Evolutionary conservation across 2,329 filamentous ascomycete genomes (phyloP).

Genomic region (Shiraia bambusicola): DNA sequence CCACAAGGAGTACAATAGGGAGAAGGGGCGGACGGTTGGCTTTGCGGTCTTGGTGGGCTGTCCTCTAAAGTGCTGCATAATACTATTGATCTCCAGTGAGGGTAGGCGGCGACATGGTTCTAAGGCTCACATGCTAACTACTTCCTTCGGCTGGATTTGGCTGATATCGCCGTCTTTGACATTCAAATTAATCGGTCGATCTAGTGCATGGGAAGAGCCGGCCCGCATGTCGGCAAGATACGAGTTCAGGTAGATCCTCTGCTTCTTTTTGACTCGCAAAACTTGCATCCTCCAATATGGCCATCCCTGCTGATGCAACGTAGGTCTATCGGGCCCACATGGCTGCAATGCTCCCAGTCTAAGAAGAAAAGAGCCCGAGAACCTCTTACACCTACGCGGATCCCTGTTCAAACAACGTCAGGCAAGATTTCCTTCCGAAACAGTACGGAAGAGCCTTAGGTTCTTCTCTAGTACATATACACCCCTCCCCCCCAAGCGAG

Average conservation of each 20-base stretch:
- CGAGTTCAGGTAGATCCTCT: too few species aligned
- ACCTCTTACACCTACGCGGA: background rate
- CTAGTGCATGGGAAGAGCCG: background rate
- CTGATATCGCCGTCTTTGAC: too few species aligned
- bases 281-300: too few species aligned
- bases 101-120: constrained; percentile 2
- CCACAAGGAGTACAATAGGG: constrained; percentile 3
- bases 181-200: background rate
- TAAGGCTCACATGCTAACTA: constrained; percentile 4
- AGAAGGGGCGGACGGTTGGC: constrained; percentile 4
- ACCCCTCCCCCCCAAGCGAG: background rate
- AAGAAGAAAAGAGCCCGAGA: background rate
- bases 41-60: constrained; percentile 8
- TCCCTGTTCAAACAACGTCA: background rate
- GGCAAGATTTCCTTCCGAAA: background rate
- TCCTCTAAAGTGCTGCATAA: constrained; percentile 6
- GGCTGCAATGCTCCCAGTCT: background rate
- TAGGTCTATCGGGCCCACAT: too few species aligned
- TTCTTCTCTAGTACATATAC: background rate
- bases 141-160: constrained; percentile 2
- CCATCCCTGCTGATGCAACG: too few species aligned
- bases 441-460: background rate
- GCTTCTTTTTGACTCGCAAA: too few species aligned
- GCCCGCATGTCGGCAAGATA: too few species aligned
- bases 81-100: constrained; percentile 6